phyloP scores from a whole-genome alignment of 1,284 basidiomycete genomes.

The Cutaneotrichosporon sp. region DNA sequence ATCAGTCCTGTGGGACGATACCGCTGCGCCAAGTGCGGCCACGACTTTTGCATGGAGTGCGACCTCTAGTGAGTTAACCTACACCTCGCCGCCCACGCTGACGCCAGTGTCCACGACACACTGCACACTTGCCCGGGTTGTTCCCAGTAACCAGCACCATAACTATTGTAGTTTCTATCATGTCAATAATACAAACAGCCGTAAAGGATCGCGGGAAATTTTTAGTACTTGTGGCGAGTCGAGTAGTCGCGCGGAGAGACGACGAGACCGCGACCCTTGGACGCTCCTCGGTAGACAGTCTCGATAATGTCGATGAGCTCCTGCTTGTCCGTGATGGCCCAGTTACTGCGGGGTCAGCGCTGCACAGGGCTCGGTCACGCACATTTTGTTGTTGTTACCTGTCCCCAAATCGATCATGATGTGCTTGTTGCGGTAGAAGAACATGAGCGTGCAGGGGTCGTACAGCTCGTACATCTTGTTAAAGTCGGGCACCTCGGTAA shows the following conservation, averaged over 20 bases:
- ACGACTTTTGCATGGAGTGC: conserved; percentile 63
- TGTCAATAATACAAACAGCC: background rate
- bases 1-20: conserved; percentile 75
- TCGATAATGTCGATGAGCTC: conserved; percentile 98
- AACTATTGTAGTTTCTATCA: background rate
- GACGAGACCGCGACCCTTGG: conserved; percentile 95
- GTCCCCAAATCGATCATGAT: conserved; percentile 99
- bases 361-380: no score
- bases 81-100: background rate
- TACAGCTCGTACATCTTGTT: conserved; percentile 79
- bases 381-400: conserved; percentile 99
- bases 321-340: conserved; percentile 96
- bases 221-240: conserved; percentile 47
- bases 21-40: conserved; percentile 50
- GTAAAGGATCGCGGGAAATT: background rate
- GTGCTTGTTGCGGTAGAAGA: conserved; percentile 97
- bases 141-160: conserved; percentile 25
- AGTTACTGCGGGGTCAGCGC: conserved; percentile 62
- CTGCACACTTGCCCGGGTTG: conserved; percentile 63
- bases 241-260: conserved; percentile 67
- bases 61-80: conserved; percentile 55
- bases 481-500: conserved; percentile 96
- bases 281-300: conserved; percentile 95
- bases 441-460: conserved; percentile 94
- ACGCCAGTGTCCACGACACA: conserved; percentile 57